Conservation (phyloP, 2,329 filamentous ascomycete genomes). For the Kalmusia sp. region DNA sequence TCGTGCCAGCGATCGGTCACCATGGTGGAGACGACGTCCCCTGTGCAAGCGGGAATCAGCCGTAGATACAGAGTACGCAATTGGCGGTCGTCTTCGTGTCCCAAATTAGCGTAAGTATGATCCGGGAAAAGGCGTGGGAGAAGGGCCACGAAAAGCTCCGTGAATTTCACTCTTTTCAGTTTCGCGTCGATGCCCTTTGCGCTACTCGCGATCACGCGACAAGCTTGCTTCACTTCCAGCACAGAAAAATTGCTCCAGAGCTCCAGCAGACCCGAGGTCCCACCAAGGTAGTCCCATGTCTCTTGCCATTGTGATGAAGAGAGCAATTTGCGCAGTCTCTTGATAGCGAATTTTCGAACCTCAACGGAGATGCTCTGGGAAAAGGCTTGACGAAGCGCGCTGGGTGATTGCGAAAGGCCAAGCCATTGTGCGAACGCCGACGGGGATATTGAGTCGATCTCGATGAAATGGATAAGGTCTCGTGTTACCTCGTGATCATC, state of each 20-base stretch:
- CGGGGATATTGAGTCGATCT: conserved; percentile 23
- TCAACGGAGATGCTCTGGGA: conserved; percentile 30
- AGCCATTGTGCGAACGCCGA: conserved; percentile 34
- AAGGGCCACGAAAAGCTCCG: conserved; percentile 30
- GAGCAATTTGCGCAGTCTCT: conserved; percentile 24
- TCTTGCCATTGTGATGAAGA: conserved; percentile 26
- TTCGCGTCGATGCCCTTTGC: conserved; percentile 17
- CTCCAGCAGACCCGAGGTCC: conserved; percentile 29
- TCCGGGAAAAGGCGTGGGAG: conserved; percentile 26
- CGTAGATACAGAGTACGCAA: conserved; percentile 24
- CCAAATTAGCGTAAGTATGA: conserved; percentile 4
- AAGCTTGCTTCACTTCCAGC: conserved; percentile 26
- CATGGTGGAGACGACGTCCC: conserved; percentile 20
- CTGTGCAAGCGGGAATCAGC: conserved; percentile 31
- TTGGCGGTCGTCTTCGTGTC: conserved; percentile 21
- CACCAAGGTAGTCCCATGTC: conserved; percentile 37
- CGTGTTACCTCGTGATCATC: neutral
- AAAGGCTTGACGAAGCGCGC: conserved; percentile 22
- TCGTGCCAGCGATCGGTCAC: conserved; percentile 3
- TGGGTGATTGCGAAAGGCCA: conserved; percentile 25
- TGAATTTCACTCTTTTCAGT: conserved; percentile 25
- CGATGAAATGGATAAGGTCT: conserved; percentile 1
- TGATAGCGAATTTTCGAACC: conserved; percentile 28
- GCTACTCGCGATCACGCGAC: conserved; percentile 22
- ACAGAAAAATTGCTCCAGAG: conserved; percentile 34